phyloP scores from a whole-genome alignment of 208 protist genomes.

The Trypanosomatidae sp. region DNA sequence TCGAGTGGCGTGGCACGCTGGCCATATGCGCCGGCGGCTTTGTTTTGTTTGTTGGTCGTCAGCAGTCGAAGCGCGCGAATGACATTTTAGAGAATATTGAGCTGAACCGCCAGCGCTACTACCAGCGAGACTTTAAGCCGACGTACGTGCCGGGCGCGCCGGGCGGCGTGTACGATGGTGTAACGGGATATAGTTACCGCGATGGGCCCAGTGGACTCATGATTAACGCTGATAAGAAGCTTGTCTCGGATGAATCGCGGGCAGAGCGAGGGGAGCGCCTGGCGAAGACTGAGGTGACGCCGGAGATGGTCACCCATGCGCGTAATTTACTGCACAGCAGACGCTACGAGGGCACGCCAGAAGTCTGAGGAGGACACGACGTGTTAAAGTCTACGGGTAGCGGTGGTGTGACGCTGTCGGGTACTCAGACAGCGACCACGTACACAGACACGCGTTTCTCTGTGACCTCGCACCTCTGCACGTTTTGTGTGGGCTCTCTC shows the following conservation, averaged over 20 bases:
- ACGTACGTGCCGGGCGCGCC: constrained; percentile 63
- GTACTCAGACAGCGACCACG: background rate
- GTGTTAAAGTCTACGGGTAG: background rate
- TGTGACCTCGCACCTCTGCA: background rate
- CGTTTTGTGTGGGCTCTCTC: background rate
- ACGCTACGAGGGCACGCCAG: constrained; percentile 35
- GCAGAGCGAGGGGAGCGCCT: constrained; percentile 45
- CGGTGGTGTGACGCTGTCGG: background rate
- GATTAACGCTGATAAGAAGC: constrained; percentile 63
- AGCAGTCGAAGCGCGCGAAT: constrained; percentile 63
- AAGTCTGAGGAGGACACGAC: background rate
- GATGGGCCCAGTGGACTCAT: constrained; percentile 67
- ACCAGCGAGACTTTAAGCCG: constrained; percentile 73
- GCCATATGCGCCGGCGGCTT: constrained; percentile 42
- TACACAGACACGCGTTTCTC: background rate
- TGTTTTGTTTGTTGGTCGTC: constrained; percentile 41
- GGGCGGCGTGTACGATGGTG: constrained; percentile 68
- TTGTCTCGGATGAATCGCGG: constrained; percentile 43
- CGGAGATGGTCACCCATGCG: constrained; percentile 68
- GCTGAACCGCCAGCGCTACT: constrained; percentile 76
- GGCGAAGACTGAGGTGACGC: constrained; percentile 38
- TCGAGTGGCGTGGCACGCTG: constrained; percentile 70
- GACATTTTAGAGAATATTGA: constrained; percentile 89
- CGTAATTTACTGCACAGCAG: constrained; percentile 49
- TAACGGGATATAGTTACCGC: constrained; percentile 57